phyloP scores from a whole-genome alignment of 139 green algal genomes.

The Astrephomene gubernaculifera region DNA sequence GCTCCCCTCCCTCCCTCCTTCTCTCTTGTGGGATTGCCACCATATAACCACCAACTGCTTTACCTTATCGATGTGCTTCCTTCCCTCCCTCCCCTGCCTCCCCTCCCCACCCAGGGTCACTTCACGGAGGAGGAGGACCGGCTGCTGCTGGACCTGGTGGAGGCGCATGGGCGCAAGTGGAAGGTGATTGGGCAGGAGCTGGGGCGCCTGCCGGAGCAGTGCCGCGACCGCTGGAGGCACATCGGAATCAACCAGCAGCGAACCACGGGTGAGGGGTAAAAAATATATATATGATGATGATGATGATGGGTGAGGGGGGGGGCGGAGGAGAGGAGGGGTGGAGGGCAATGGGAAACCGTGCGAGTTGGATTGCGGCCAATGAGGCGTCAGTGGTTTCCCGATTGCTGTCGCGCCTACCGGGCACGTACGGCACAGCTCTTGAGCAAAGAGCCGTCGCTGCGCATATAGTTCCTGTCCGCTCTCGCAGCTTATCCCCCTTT shows the following conservation, averaged over 20 bases:
- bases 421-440: too few relatives aligned
- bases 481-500: too few relatives aligned
- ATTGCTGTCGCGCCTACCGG: too few relatives aligned
- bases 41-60: neutral
- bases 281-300: too few relatives aligned
- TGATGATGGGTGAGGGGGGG: too few relatives aligned
- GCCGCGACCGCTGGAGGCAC: slow-evolving; percentile 64
- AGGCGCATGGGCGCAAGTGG: slow-evolving; percentile 65
- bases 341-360: too few relatives aligned
- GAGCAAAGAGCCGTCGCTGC: too few relatives aligned
- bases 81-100: neutral
- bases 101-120: slow-evolving; percentile 55
- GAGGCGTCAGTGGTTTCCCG: too few relatives aligned
- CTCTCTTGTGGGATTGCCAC: neutral
- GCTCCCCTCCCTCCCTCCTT: neutral
- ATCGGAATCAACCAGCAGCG: slow-evolving; percentile 43
- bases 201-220: slow-evolving; percentile 64
- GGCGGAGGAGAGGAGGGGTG: too few relatives aligned
- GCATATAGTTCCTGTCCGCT: too few relatives aligned
- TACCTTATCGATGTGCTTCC: neutral
- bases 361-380: too few relatives aligned
- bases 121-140: slow-evolving; percentile 71
- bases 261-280: slow-evolving; percentile 16
- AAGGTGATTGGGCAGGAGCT: slow-evolving; percentile 66
- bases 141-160: slow-evolving; percentile 65